Conservation (phyloP, 495 filamentous ascomycete genomes). For the Penicillium soppii region DNA sequence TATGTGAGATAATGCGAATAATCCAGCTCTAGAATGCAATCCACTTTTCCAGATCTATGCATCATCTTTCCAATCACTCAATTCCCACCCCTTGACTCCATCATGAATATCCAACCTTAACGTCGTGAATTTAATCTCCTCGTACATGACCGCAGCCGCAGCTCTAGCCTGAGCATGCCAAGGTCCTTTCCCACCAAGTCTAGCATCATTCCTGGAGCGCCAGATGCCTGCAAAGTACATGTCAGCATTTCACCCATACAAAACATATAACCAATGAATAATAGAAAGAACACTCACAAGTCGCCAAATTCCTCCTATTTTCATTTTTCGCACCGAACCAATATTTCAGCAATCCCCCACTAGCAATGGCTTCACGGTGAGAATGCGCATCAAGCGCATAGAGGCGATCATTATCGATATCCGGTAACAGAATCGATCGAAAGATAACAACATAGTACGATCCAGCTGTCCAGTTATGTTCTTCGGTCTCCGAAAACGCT, state of each 20-base stretch:
- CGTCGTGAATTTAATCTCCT: constrained; percentile 60
- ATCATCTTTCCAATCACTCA: constrained; percentile 54
- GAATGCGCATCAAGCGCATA: constrained; percentile 69
- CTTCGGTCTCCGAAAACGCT: constrained; percentile 33
- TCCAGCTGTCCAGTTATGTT: constrained; percentile 59
- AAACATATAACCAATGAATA: background rate
- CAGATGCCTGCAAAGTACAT: constrained; percentile 69
- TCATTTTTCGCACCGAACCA: constrained; percentile 74
- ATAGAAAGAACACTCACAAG: constrained; percentile 48
- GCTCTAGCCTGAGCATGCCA: constrained; percentile 46
- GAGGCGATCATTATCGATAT: constrained; percentile 60
- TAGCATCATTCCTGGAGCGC: constrained; percentile 68
- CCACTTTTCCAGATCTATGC: no score
- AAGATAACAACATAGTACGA: constrained; percentile 84
- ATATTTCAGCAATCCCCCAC: constrained; percentile 87
- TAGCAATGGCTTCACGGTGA: constrained; percentile 71
- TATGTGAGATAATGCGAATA: no score
- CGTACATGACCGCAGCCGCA: constrained; percentile 38
- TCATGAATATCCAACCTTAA: constrained; percentile 60
- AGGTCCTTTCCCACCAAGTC: constrained; percentile 61
- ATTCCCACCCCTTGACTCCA: constrained; percentile 54
- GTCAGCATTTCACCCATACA: no score
- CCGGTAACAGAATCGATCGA: constrained; percentile 64
- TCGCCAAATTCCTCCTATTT: constrained; percentile 67
- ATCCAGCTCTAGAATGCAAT: no score